Percentiles rank a stretch among this genome's conserved stretches.
Evolutionary conservation across 108 stramenopile species (phyloP).

Genomic region (Nitzschia palea): DNA sequence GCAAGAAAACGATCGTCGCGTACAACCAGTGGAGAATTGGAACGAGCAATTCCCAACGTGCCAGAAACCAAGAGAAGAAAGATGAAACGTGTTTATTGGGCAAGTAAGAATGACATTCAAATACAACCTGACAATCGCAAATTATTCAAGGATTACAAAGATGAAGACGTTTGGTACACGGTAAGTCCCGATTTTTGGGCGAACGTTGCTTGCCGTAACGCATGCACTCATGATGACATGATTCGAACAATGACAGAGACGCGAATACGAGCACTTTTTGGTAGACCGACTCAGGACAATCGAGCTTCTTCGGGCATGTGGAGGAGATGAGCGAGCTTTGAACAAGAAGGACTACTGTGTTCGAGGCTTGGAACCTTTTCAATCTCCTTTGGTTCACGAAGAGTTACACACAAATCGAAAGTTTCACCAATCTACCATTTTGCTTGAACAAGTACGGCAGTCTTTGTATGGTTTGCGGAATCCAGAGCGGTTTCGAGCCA

Average conservation of each 20-base stretch:
- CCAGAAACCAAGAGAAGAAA: constrained; percentile 3
- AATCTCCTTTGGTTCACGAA: background rate
- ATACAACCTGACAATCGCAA: background rate
- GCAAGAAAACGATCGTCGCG: too few species aligned
- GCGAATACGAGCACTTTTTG: constrained; percentile 37
- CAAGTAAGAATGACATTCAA: background rate
- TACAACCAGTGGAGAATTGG: constrained; percentile 3
- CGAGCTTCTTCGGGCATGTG: constrained; percentile 10
- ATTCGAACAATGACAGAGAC: constrained; percentile 5
- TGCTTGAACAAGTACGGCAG: constrained; percentile 38
- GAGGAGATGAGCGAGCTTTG: background rate
- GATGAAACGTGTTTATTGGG: constrained; percentile 9
- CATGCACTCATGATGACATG: background rate
- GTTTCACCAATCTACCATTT: constrained; percentile 23
- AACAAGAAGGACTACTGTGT: constrained; percentile 19
- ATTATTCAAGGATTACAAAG: constrained; percentile 12
- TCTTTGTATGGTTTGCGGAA: constrained; percentile 16
- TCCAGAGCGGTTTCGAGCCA: constrained; percentile 18
- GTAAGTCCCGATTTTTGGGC: constrained; percentile 14
- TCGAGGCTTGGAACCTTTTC: constrained; percentile 44
- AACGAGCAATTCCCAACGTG: constrained; percentile 4
- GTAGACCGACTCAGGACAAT: constrained; percentile 36
- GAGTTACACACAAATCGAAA: constrained; percentile 19
- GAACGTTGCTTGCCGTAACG: background rate
- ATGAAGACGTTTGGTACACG: constrained; percentile 32